Base-by-base conservation (phyloP, 768 basidiomycete genomes). In the Lentinula sp. region DNA sequence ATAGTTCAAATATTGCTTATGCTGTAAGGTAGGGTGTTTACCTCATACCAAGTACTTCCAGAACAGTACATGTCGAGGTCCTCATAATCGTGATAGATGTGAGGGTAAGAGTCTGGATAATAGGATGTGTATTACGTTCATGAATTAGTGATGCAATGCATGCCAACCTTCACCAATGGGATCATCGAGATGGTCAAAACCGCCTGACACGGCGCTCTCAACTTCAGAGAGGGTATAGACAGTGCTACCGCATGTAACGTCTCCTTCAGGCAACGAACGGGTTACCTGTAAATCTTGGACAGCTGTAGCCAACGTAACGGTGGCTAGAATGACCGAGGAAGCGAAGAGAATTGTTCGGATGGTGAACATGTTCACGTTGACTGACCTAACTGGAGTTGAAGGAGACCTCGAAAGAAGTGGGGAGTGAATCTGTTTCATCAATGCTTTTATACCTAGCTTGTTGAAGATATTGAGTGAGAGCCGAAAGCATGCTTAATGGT, bases 61-160 rank as follows among this genome's bases (percentile, higher is more conserved):
- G 65, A 63, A 46, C 68, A 69, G 37, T 59, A 69, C 55, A 69
- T 57, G 4, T 58, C 28, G 6, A 69, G 62, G 11, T 63, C 64
- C 45, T 69, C 68, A 34, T 65, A 64, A 63, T 69, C 62, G 43
- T 59, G 50, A 59, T 64, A 67, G 37, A 61, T 60, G 52, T 69
- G 68, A 4, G 68, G 68, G 63, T 69, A 69, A 28, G 60, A 62
- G 58, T 67, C 68, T 69, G 48, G 28, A 28, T 28, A 28, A 3
- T 3, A 28, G 28, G 28, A 18, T n/a, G 9, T 46, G 28, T 37
- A 8, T 34, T 28, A 32, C 1, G 49, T 31, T 7, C 13, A 34
- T 34, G 23, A 40, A 16, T 58, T 28, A 37, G 34, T 32, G 23
- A 45, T 10, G 8, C 16, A 31, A 6, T 15, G 10, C 11, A 2